A percentile compares a stretch with the other conserved stretches of the same genome.
Conservation (phyloP, 1,139 yeast species). For the Yamadazyma taylorii region DNA sequence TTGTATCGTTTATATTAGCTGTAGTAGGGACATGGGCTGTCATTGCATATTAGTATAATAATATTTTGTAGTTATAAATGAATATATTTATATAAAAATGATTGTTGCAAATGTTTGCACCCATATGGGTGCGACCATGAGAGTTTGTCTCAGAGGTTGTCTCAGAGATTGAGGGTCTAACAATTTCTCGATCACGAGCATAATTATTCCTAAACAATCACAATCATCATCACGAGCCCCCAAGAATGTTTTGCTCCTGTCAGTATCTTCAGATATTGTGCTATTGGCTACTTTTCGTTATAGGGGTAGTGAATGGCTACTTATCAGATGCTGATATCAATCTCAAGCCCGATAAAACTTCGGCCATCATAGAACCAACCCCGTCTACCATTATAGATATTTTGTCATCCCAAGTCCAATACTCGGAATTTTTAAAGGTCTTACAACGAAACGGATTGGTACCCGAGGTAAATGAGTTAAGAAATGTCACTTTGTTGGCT, state of each 20-base stretch:
- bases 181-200: too few species aligned
- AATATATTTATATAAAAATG: too few species aligned
- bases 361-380: constrained; percentile 14
- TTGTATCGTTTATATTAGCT: constrained; percentile 29
- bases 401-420: constrained; percentile 71
- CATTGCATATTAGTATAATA: constrained; percentile 24
- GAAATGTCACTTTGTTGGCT: constrained; percentile 76
- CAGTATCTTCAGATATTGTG: constrained; percentile 1
- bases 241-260: not conserved
- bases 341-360: not conserved
- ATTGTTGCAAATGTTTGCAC: not conserved
- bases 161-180: too few species aligned
- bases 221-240: too few species aligned
- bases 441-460: constrained; percentile 69
- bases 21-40: constrained; percentile 44
- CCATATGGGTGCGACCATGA: too few species aligned
- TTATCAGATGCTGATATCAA: not conserved
- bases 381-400: constrained; percentile 71
- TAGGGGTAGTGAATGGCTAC: not conserved
- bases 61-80: too few species aligned
- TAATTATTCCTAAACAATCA: too few species aligned
- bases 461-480: constrained; percentile 62
- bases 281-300: not conserved
- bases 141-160: too few species aligned
- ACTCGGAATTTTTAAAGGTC: constrained; percentile 63